Conservation (phyloP, 495 filamentous ascomycete species). For the Lichina pygmaea region DNA sequence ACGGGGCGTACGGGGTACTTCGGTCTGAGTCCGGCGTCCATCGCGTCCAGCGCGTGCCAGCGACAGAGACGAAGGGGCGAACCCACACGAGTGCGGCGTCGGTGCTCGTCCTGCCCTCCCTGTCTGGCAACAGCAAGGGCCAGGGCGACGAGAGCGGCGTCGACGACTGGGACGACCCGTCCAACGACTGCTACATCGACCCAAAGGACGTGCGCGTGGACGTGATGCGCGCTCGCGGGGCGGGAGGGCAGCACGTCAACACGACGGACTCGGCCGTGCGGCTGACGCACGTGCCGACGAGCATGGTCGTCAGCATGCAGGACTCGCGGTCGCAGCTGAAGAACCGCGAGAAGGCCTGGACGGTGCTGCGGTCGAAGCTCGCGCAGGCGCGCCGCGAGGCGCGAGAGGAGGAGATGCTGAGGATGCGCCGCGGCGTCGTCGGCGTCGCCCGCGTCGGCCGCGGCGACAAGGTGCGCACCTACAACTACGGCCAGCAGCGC, state of each 20-base stretch:
- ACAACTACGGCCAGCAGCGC: constrained; percentile 79
- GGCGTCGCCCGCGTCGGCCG: constrained; percentile 60
- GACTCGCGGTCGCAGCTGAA: constrained; percentile 73
- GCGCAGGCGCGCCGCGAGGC: constrained; percentile 60
- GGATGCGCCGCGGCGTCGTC: constrained; percentile 44
- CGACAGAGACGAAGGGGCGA: constrained; percentile 68
- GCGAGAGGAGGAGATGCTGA: constrained; percentile 54
- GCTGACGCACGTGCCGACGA: constrained; percentile 75
- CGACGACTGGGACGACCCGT: constrained; percentile 49
- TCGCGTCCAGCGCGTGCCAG: constrained; percentile 74
- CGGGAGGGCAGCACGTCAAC: constrained; percentile 94
- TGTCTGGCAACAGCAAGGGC: constrained; percentile 29
- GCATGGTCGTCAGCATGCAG: constrained; percentile 67
- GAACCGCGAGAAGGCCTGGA: constrained; percentile 73
- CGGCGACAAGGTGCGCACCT: constrained; percentile 82
- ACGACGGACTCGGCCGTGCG: constrained; percentile 91
- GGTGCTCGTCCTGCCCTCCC: constrained; percentile 71
- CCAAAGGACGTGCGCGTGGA: constrained; percentile 64
- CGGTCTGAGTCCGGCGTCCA: constrained; percentile 83
- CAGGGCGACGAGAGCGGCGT: constrained; percentile 7
- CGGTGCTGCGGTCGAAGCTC: constrained; percentile 52
- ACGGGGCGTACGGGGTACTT: constrained; percentile 53
- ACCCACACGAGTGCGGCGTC: constrained; percentile 81
- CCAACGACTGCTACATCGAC: constrained; percentile 72
- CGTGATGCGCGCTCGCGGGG: constrained; percentile 74